These are phyloP conservation scores for Acer campestre DNA, from an alignment of 345 rosid species.

Conservation along the genomic window DNA sequence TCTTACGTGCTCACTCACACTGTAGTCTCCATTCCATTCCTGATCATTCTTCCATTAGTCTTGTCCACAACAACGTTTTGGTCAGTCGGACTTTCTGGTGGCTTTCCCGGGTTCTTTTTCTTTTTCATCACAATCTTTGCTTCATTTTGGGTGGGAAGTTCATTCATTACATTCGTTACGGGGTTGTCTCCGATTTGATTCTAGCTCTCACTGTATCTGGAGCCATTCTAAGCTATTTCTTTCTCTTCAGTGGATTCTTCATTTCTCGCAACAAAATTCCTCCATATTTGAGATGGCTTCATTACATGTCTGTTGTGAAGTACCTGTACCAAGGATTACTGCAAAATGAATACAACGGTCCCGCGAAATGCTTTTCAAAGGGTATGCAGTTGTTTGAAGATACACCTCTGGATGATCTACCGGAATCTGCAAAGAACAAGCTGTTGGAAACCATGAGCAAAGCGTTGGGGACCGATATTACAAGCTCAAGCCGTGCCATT, in stretches of 20 bases:
- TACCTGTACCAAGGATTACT: constrained; percentile 30
- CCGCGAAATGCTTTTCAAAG: constrained; percentile 31
- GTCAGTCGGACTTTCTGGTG: constrained; percentile 59
- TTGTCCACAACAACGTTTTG: constrained; percentile 50
- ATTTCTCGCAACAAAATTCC: constrained; percentile 38
- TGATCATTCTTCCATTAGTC: constrained; percentile 42
- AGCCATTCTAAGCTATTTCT: constrained; percentile 31
- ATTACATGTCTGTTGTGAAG: constrained; percentile 38
- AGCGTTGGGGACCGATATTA: constrained; percentile 26
- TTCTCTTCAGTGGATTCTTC: constrained; percentile 42
- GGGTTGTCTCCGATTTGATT: constrained; percentile 50
- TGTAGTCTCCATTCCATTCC: constrained; percentile 45
- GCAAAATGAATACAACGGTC: constrained; percentile 28
- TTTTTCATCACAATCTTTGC: constrained; percentile 44
- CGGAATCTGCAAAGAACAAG: constrained; percentile 16
- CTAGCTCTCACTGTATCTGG: constrained; percentile 32
- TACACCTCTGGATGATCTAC: constrained; percentile 24
- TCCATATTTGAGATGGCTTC: constrained; percentile 36
- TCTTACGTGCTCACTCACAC: constrained; percentile 57
- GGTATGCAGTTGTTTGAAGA: constrained; percentile 40
- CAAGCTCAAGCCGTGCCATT: constrained; percentile 28
- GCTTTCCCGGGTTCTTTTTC: constrained; percentile 46
- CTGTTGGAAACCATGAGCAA: constrained; percentile 31
- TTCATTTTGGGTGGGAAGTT: constrained; percentile 42
- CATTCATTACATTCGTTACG: constrained; percentile 46